These are phyloP conservation scores for Eucalyptus erythrocorys DNA, from an alignment of 345 rosid genomes.

Conservation along the genomic window DNA sequence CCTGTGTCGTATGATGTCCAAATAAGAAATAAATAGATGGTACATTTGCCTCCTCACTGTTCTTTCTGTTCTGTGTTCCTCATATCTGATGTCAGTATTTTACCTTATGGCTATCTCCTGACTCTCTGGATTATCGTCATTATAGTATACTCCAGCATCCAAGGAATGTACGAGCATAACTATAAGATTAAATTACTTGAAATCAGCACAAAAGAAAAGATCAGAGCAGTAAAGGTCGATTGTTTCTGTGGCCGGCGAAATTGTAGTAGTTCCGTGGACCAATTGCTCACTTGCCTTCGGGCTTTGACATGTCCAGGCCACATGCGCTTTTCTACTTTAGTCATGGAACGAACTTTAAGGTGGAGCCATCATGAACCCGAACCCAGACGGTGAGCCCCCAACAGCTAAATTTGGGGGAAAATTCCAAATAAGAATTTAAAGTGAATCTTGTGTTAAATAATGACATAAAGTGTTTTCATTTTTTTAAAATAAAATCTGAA, in stretches of 20 bases:
- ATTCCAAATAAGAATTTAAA: too few species aligned
- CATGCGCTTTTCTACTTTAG: neutral
- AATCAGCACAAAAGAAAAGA: neutral
- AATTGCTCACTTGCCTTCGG: neutral
- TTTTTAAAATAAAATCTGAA: fast-evolving
- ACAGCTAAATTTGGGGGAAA: neutral
- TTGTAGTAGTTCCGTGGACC: neutral
- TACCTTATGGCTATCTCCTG: neutral
- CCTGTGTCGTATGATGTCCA: neutral
- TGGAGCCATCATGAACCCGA: neutral
- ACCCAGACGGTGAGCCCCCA: neutral
- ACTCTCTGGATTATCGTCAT: neutral
- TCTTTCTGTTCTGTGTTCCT: neutral
- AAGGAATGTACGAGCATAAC: neutral
- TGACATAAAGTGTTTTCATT: too few species aligned
- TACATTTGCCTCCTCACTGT: neutral
- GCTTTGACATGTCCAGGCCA: neutral
- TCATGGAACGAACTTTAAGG: neutral
- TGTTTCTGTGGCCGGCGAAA: neutral
- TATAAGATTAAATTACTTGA: neutral
- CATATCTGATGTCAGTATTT: neutral
- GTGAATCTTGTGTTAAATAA: too few species aligned
- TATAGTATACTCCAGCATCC: neutral
- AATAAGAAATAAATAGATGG: neutral
- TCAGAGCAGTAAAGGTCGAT: neutral